Evolutionary conservation across 2,329 filamentous ascomycete genomes (phyloP).

Genomic region (Epichloe typhina): DNA sequence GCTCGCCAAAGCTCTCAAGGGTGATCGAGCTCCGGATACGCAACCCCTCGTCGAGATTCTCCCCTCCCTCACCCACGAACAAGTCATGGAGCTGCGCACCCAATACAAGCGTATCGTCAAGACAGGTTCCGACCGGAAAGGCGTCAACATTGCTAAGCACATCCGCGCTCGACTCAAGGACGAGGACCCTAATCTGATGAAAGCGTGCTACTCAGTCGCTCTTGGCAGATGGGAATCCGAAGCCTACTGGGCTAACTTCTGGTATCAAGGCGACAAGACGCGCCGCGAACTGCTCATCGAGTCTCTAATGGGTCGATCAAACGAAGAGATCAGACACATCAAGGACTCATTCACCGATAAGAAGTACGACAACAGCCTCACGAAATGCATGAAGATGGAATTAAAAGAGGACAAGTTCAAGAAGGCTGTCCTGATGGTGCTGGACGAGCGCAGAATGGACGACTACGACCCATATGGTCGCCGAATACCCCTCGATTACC

Average conservation of each 20-base stretch:
- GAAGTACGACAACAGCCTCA: conserved; percentile 72
- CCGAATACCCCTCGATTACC: conserved; percentile 41
- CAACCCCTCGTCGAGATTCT: conserved; percentile 70
- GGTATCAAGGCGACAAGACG: conserved; percentile 81
- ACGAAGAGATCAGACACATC: conserved; percentile 76
- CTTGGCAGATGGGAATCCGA: conserved; percentile 86
- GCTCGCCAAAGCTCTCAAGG: conserved; percentile 62
- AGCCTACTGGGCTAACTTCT: conserved; percentile 96
- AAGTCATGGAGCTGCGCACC: conserved; percentile 70
- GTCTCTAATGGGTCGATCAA: conserved; percentile 76
- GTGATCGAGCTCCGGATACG: conserved; percentile 51
- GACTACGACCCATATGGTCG: conserved; percentile 57
- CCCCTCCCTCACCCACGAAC: conserved; percentile 71
- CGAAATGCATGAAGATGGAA: conserved; percentile 80
- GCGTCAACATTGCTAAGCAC: conserved; percentile 77
- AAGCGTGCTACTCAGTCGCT: conserved; percentile 80
- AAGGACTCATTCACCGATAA: conserved; percentile 85
- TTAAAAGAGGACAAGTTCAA: conserved; percentile 95
- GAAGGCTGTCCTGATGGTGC: conserved; percentile 66
- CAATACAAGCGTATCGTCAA: conserved; percentile 90
- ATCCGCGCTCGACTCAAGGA: conserved; percentile 67
- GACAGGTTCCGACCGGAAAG: conserved; percentile 56
- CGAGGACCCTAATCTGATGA: conserved; percentile 64
- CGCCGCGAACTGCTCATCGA: conserved; percentile 86
- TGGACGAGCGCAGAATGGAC: conserved; percentile 75